Conservation (phyloP, 1,284 basidiomycete species). For the Fistulina hepatica region DNA sequence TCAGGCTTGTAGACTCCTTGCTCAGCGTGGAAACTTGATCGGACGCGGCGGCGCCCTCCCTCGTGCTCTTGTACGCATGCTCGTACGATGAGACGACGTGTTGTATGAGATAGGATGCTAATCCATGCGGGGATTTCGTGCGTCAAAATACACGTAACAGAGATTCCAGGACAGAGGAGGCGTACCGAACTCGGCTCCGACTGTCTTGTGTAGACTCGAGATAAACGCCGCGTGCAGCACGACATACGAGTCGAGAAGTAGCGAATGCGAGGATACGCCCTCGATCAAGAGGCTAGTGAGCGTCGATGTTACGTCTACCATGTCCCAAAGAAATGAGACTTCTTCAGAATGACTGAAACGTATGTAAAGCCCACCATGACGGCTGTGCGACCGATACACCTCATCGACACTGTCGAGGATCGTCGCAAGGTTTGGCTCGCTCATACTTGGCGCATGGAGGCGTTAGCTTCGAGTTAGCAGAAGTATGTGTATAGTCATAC, state of each 20-base stretch:
- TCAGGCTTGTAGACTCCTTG: conserved; percentile 85
- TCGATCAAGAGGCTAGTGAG: conserved; percentile 74
- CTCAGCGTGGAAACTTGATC: conserved; percentile 33
- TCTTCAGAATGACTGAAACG: conserved; percentile 1
- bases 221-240: conserved; percentile 86
- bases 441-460: conserved; percentile 43
- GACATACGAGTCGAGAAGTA: conserved; percentile 84
- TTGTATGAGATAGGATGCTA: conserved; percentile 77
- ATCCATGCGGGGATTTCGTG: too few relatives aligned
- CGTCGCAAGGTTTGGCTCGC: conserved; percentile 80
- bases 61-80: conserved; percentile 16
- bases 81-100: conserved; percentile 59
- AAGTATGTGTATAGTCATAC: conserved; percentile 26
- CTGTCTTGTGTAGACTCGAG: conserved; percentile 71
- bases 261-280: conserved; percentile 74
- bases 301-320: conserved; percentile 69
- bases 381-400: conserved; percentile 67
- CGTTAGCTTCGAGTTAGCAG: neutral
- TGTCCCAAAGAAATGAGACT: conserved; percentile 8
- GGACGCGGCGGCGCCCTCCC: neutral
- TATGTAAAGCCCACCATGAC: conserved; percentile 52
- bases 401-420: conserved; percentile 74
- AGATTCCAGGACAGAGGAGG: conserved; percentile 7
- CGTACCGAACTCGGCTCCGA: conserved; percentile 87
- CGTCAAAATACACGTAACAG: neutral